Evolutionary conservation across 1,284 basidiomycete genomes (phyloP), one percentile per base, ranked within the genome.

Genomic region (Lignosus rhinocerotis): DNA sequence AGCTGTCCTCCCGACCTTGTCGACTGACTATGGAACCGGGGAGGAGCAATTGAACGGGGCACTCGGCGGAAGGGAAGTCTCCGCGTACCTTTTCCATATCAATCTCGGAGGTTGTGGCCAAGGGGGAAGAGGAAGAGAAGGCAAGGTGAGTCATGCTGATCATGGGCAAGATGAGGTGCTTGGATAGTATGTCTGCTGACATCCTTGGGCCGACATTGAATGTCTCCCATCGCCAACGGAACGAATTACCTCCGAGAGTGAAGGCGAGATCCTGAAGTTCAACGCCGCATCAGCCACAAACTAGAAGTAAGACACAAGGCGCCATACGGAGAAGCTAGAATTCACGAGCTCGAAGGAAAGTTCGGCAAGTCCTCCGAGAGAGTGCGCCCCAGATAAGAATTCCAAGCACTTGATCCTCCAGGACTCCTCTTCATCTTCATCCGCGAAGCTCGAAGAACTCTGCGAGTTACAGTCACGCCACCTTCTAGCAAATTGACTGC

Each of bases 171-270:
- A 92, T 85, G 63, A 92, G 82, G 62, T 92, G 89, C 62, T 80
- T 84, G 58, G 90, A 91, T 51, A 92, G 77, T 53, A 90, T 74
- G 51, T 88, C 85, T 53, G 90, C 81, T 41, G 88, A 87, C 42
- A 74, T 65, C 69, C 79, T 86, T 67, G 84, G 75, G 17, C 88
- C 87, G 38, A 88, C 67, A 61, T 79, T 80, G 70, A 79, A 82
- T 16, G 85, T 80, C 70, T 92, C 88, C 89, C 89, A 92, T 73
- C 80, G 79, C 89, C 89, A 92, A 73, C 83, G 85, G 73, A 90
- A 88, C 8, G 72, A 68, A 30, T 80, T 77, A 58, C 76, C 81
- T 64, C 82, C 80, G 32, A 92, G 63, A 65, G 81, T 78, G 56
- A 90, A 79, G 3, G 86, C 80, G 25, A 88, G 69, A 70, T 92